Base-by-base conservation (phyloP, 805 yeast genomes). In the Saccharomycopsis fermentans region DNA sequence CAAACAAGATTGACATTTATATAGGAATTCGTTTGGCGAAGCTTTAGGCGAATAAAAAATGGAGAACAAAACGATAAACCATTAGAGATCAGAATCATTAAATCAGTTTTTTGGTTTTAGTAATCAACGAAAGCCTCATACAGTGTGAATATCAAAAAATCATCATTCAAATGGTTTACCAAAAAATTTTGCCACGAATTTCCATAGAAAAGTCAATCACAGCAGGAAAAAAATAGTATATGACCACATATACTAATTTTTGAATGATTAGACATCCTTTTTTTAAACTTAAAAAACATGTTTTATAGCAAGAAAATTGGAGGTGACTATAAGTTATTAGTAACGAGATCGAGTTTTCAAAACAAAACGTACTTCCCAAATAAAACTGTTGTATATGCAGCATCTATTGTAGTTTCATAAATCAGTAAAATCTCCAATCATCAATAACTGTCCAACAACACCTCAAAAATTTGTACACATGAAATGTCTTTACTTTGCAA, bases 61-160 rank as follows among this genome's bases (percentile, higher is more conserved):
- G 8, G 8, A 27, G 29, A 27, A 19, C n/a, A 27, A 40, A 27
- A 19, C n/a, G 21, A 21, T 43, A 6, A 21, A 19, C 26, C 29
- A 43, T 43, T 43, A 43, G 29, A 11, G 50, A 51, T 60, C 62
- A 60, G 62, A 60, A 58, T 60, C 62, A 60, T 60, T 60, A 60
- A 60, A 60, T 60, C 62, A 60, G 62, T 60, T 27, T 59, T 60
- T 55, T 48, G 39, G 50, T 29, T 51, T 32, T 54, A 37, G 32
- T 57, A 57, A 55, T 58, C 59, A 57, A 58, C 29, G 53, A 55
- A 55, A 52, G 40, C 29, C 58, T 60, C 62, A 60, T 54, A 60
- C 60, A 60, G 62, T 60, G 62, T 60, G 62, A 60, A 60, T 60
- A 60, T 55, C 34, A 37, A 57, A 55, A 54, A 48, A 59, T 60